Conservation (phyloP, 2,329 filamentous ascomycete species). For the Metarhizium guizhouense region DNA sequence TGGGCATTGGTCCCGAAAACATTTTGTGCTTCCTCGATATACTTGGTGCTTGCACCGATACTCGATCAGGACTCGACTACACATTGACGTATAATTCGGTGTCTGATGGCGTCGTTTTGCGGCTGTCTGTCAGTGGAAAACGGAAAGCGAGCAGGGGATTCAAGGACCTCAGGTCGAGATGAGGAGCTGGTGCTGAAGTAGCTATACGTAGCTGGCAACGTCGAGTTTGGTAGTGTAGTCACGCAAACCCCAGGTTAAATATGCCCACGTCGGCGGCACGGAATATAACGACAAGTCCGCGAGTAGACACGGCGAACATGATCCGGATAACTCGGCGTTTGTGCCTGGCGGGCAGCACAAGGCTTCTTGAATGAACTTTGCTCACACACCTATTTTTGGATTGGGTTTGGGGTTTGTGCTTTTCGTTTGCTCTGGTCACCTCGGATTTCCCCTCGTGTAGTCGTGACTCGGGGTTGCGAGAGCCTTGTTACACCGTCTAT, state of each 20-base stretch:
- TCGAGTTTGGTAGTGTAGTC: too few species aligned
- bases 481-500: neutral
- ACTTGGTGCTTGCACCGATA: conserved; percentile 28
- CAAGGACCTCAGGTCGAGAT: neutral
- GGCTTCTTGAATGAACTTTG: neutral
- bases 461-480: neutral
- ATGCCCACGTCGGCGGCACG: neutral
- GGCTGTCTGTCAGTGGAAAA: too few species aligned
- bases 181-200: too few species aligned
- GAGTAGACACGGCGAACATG: neutral
- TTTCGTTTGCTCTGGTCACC: neutral
- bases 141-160: neutral
- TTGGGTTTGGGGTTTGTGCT: neutral
- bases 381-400: neutral
- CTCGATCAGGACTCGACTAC: conserved; percentile 22
- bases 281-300: neutral
- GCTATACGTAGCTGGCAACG: too few species aligned
- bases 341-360: neutral
- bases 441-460: neutral
- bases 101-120: neutral
- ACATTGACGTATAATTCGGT: conserved; percentile 17
- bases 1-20: conserved; percentile 22
- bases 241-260: neutral
- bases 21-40: conserved; percentile 25
- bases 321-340: conserved; percentile 2